These are phyloP conservation scores for Eugenia klotzschiana DNA, from an alignment of 441 rosid species.

Conservation along the genomic window DNA sequence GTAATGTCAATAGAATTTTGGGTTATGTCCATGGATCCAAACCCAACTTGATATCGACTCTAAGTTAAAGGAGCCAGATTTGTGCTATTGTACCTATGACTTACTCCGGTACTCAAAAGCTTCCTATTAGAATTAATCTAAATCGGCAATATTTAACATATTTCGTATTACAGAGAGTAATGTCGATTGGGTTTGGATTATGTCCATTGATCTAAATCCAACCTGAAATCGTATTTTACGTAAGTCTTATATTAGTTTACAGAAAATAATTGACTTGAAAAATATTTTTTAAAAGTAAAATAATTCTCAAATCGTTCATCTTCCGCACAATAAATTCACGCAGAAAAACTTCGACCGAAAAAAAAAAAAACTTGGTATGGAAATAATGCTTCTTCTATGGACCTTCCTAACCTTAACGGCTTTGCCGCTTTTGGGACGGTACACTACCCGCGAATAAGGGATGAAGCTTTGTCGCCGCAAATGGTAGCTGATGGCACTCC, in stretches of 20 bases:
- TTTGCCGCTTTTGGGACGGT: background rate
- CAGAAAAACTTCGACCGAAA: too few relatives aligned
- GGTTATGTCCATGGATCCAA: background rate
- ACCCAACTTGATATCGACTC: background rate
- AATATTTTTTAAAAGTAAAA: too few relatives aligned
- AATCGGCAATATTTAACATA: too few relatives aligned
- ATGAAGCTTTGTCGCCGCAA: background rate
- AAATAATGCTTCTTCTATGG: background rate
- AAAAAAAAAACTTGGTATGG: too few relatives aligned
- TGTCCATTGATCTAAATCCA: background rate
- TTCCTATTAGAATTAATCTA: background rate
- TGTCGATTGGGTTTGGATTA: background rate
- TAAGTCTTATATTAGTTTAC: too few relatives aligned
- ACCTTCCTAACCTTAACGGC: background rate
- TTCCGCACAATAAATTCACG: background rate
- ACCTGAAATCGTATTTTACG: background rate
- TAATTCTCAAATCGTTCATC: too few relatives aligned
- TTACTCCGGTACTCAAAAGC: background rate
- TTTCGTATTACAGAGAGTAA: background rate
- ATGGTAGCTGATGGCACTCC: background rate
- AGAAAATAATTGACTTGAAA: too few relatives aligned
- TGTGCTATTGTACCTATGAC: background rate
- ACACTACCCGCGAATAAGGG: background rate
- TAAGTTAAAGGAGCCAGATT: background rate
- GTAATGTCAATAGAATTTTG: background rate